Evolutionary conservation across 164 flowering plant species (phyloP).

Genomic region (Magnolia changhungtana): DNA sequence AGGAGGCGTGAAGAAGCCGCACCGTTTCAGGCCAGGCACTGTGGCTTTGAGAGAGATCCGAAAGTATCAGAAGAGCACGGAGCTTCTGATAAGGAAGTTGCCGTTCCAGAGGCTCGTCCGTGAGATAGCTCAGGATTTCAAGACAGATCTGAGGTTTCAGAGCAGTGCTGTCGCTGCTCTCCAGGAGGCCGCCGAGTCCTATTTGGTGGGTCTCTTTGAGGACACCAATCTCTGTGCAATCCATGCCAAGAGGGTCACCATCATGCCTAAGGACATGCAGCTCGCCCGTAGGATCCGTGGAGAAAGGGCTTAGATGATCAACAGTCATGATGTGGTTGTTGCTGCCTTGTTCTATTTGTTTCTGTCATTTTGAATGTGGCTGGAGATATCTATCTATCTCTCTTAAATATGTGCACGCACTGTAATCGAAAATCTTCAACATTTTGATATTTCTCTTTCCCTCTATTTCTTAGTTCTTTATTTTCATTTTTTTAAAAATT

Average conservation of each 20-base stretch:
- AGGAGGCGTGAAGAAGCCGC: constrained; percentile 17
- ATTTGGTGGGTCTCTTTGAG: constrained; percentile 19
- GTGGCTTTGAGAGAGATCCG: constrained; percentile 15
- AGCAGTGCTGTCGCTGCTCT: constrained; percentile 13
- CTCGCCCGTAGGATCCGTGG: constrained; percentile 17
- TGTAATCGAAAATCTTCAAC: too few species aligned
- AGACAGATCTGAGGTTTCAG: constrained; percentile 15
- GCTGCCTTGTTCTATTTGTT: too few species aligned
- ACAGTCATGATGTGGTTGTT: too few species aligned
- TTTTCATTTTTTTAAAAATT: too few species aligned
- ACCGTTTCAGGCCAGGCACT: constrained; percentile 12
- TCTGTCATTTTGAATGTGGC: too few species aligned
- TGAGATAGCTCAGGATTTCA: constrained; percentile 17
- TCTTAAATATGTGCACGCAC: too few species aligned
- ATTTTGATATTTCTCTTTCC: too few species aligned
- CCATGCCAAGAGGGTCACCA: constrained; percentile 22
- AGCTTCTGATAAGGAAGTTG: constrained; percentile 13
- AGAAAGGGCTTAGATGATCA: constrained; percentile 10
- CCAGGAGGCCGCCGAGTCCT: constrained; percentile 21
- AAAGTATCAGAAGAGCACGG: constrained; percentile 19
- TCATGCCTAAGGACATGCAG: constrained; percentile 21
- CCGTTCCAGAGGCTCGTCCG: constrained; percentile 14
- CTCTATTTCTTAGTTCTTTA: too few species aligned
- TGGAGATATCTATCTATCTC: too few species aligned
- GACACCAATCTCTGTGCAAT: constrained; percentile 19